A percentile compares a stretch with the other conserved stretches of the same genome.
phyloP scores from a whole-genome alignment of 768 basidiomycete genomes.

The Calvatia gigantea region DNA sequence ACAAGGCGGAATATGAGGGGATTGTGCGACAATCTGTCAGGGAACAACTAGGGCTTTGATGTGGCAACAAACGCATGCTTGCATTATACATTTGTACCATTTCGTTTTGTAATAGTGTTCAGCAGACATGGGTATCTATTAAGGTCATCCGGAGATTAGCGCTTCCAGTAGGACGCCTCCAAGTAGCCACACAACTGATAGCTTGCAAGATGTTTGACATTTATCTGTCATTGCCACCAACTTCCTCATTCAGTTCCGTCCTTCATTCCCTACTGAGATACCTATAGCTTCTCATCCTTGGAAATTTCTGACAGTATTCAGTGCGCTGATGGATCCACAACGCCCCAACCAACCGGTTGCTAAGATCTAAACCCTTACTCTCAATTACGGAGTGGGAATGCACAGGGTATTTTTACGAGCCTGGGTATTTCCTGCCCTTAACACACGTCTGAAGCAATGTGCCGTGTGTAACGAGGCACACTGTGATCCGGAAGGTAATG shows the following conservation, averaged over 20 bases:
- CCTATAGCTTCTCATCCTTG: not conserved
- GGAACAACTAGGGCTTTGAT: conserved; percentile 78
- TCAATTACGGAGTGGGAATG: conserved; percentile 7
- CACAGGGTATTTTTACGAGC: conserved; percentile 1
- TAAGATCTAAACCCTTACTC: not conserved
- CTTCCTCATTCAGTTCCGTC: not conserved
- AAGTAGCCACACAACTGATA: not conserved
- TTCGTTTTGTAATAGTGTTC: not conserved
- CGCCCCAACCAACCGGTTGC: not conserved
- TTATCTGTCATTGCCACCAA: not conserved
- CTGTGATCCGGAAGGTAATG: not conserved
- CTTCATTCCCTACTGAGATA: not conserved
- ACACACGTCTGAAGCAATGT: not conserved
- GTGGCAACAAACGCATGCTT: not conserved
- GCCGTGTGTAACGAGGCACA: not conserved
- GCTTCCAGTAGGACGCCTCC: not conserved
- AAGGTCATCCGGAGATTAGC: not conserved
- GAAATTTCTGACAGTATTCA: not conserved
- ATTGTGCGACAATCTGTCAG: conserved; percentile 78
- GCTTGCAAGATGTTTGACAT: not conserved
- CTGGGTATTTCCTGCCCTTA: not conserved
- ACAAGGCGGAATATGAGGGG: conserved; percentile 85
- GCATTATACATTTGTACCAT: not conserved
- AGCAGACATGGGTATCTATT: not conserved
- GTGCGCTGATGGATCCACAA: conserved; percentile 2